phyloP scores from a whole-genome alignment of 257 asterid genomes.

The Nicotiana tomentosiformis region DNA sequence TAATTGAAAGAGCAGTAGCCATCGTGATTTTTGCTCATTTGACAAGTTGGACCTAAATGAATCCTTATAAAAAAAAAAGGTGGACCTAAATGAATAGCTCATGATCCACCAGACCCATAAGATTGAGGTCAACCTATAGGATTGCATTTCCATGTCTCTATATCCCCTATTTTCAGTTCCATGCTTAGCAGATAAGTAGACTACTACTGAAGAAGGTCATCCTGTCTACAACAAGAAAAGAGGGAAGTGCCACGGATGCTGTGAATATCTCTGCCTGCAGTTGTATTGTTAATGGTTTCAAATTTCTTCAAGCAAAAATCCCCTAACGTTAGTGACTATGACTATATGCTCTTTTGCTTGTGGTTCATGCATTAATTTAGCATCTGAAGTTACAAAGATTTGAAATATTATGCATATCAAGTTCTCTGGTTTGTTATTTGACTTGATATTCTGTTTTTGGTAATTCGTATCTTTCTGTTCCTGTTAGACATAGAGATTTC shows the following conservation, averaged over 20 bases:
- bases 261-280: background rate
- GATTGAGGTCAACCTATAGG: background rate
- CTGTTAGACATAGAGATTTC: too few relatives aligned
- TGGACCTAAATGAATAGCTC: background rate
- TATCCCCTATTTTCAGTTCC: background rate
- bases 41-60: background rate
- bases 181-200: background rate
- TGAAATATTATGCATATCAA: background rate
- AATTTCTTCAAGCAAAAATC: background rate
- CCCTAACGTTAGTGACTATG: background rate
- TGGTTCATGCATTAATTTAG: background rate
- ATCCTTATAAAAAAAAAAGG: too few relatives aligned
- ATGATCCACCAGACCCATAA: background rate
- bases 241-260: background rate
- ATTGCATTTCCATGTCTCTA: constrained; percentile 3
- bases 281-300: background rate
- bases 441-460: background rate
- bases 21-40: background rate
- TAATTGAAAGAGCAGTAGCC: background rate
- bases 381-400: background rate
- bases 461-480: background rate
- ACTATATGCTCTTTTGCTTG: background rate
- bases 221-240: background rate
- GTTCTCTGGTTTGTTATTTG: background rate
- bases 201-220: background rate